Conservation (phyloP, 495 filamentous ascomycete genomes). For the Thozetella sp. region DNA sequence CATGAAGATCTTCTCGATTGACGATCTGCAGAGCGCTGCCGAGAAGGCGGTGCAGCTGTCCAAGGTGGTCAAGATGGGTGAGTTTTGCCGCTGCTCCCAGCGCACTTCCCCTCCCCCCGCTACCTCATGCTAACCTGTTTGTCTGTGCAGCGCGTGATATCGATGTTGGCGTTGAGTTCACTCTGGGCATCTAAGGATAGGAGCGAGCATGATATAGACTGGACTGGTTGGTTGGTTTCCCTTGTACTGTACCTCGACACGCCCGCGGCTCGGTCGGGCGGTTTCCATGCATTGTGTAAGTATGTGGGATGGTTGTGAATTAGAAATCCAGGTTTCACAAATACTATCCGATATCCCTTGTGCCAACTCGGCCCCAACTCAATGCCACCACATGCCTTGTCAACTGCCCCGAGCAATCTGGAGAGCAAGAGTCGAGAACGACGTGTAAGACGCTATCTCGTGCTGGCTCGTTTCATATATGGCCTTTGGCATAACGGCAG, state of each 20-base stretch:
- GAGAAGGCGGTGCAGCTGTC: constrained; percentile 99
- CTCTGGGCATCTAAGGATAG: constrained; percentile 79
- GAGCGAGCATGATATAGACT: constrained; percentile 21
- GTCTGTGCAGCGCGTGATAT: constrained; percentile 79
- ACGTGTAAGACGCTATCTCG: too few relatives aligned
- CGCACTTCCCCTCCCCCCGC: neutral
- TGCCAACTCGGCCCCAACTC: too few relatives aligned
- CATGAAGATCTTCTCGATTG: constrained; percentile 99
- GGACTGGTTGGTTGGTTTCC: constrained; percentile 9
- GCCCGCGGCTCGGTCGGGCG: neutral
- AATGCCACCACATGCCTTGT: too few relatives aligned
- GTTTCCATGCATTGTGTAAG: constrained; percentile 4
- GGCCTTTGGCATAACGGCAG: too few relatives aligned
- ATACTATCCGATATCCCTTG: constrained; percentile 1
- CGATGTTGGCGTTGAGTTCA: constrained; percentile 97
- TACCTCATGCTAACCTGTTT: constrained; percentile 3
- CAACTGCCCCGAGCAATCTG: too few relatives aligned
- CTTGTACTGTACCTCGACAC: constrained; percentile 24
- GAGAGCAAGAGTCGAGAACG: too few relatives aligned
- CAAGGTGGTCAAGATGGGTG: constrained; percentile 98
- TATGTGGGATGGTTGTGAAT: neutral
- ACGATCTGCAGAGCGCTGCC: constrained; percentile 94
- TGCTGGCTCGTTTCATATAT: too few relatives aligned
- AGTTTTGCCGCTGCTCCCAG: constrained; percentile 23
- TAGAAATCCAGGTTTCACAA: neutral